Evolutionary conservation across 176 grass and related monocot species (phyloP).

Genomic region (Triticum dicoccoides): DNA sequence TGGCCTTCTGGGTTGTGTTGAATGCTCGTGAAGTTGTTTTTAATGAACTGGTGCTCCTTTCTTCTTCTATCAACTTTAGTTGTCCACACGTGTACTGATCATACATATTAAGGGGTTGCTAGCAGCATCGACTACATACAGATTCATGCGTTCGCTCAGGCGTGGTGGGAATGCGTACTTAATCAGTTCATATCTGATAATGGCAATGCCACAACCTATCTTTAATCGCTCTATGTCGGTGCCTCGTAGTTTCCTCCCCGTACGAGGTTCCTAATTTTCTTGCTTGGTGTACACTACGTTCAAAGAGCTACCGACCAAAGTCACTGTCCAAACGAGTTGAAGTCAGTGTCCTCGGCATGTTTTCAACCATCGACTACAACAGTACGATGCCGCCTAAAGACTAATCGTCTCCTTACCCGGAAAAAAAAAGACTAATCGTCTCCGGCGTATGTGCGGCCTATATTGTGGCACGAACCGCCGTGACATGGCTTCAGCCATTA

Average conservation of each 20-base stretch:
- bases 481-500: neutral
- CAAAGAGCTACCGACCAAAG: neutral
- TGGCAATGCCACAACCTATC: neutral
- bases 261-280: neutral
- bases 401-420: neutral
- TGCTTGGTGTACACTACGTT: neutral
- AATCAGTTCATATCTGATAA: neutral
- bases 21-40: neutral
- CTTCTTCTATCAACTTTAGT: neutral
- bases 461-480: conserved; percentile 1
- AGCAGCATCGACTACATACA: neutral
- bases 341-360: no score
- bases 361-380: no score
- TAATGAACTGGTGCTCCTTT: neutral
- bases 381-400: neutral
- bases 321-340: neutral
- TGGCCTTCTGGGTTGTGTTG: neutral
- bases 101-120: neutral
- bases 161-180: neutral
- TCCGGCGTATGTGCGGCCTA: neutral
- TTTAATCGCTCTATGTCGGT: neutral
- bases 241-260: neutral
- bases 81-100: neutral
- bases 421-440: neutral
- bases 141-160: no score